A percentile compares a stretch with the other conserved stretches of the same genome.
Evolutionary conservation across 495 filamentous ascomycete species (phyloP).

Genomic region (Daldinia decipiens): DNA sequence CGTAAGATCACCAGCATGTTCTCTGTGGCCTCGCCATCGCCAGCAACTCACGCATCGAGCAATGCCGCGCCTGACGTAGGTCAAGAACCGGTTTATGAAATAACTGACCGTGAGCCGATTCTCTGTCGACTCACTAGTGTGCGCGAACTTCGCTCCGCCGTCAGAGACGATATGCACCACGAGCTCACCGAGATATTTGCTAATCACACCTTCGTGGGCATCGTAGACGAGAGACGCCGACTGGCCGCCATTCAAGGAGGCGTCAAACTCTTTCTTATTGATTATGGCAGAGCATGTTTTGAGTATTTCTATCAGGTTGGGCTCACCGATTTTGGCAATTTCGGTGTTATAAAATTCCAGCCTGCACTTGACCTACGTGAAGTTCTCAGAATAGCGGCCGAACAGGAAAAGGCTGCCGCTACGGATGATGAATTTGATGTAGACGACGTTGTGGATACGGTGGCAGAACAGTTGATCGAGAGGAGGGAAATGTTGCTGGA

Average conservation of each 20-base stretch:
- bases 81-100: conserved; percentile 73
- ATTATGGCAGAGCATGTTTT: conserved; percentile 87
- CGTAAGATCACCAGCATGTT: conserved; percentile 98
- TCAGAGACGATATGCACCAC: conserved; percentile 88
- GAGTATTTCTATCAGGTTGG: conserved; percentile 99
- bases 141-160: conserved; percentile 79
- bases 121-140: conserved; percentile 79
- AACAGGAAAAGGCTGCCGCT: conserved; percentile 66
- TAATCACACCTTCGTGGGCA: conserved; percentile 90
- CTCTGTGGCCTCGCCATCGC: conserved; percentile 54
- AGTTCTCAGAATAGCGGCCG: conserved; percentile 77
- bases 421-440: conserved; percentile 70
- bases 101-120: conserved; percentile 72
- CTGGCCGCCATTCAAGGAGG: conserved; percentile 93
- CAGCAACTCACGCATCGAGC: conserved; percentile 24
- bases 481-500: conserved; percentile 87
- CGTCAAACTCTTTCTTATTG: conserved; percentile 90
- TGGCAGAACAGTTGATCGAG: conserved; percentile 71
- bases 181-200: conserved; percentile 89
- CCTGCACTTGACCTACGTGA: conserved; percentile 77
- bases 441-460: conserved; percentile 68
- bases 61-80: conserved; percentile 42
- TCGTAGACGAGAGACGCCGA: conserved; percentile 87
- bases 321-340: conserved; percentile 96
- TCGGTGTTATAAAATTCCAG: conserved; percentile 82